These are phyloP conservation scores for Arctium lappa DNA, from an alignment of 129 eudicot genomes.

Conservation along the genomic window DNA sequence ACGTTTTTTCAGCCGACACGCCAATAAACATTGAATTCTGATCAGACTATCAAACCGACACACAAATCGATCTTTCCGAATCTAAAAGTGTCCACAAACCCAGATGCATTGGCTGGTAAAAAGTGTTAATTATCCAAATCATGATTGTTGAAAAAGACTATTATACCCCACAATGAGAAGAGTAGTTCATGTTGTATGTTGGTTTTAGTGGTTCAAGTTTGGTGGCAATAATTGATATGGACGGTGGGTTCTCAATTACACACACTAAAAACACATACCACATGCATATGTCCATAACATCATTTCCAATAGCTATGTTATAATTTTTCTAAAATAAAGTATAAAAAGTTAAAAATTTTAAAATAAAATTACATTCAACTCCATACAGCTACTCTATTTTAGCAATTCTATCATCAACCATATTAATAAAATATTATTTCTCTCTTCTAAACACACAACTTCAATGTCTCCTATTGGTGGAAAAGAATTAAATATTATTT, in stretches of 20 bases:
- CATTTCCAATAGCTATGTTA: too few species aligned
- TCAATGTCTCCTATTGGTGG: too few species aligned
- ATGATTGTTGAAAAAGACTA: not conserved
- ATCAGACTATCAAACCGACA: not conserved
- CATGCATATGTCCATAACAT: conserved; percentile 16
- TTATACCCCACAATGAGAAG: conserved; percentile 15
- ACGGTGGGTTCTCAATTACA: conserved; percentile 23
- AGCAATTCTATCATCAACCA: too few species aligned
- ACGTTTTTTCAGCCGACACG: not conserved
- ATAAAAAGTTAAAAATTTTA: too few species aligned
- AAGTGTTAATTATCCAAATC: conserved; percentile 11
- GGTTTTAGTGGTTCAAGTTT: conserved; percentile 31
- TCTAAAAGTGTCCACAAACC: not conserved
- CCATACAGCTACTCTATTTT: too few species aligned
- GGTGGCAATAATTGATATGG: conserved; percentile 29
- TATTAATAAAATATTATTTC: too few species aligned
- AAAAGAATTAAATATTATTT: too few species aligned
- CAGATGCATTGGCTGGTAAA: not conserved
- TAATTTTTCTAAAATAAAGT: too few species aligned
- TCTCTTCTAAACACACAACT: too few species aligned
- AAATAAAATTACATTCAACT: too few species aligned
- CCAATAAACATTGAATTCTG: not conserved
- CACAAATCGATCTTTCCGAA: not conserved
- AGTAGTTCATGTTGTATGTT: conserved; percentile 24
- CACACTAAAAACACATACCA: conserved; percentile 20